These are phyloP conservation scores for Tetraselmis chui DNA, from an alignment of 139 green algal genomes.

Conservation along the genomic window DNA sequence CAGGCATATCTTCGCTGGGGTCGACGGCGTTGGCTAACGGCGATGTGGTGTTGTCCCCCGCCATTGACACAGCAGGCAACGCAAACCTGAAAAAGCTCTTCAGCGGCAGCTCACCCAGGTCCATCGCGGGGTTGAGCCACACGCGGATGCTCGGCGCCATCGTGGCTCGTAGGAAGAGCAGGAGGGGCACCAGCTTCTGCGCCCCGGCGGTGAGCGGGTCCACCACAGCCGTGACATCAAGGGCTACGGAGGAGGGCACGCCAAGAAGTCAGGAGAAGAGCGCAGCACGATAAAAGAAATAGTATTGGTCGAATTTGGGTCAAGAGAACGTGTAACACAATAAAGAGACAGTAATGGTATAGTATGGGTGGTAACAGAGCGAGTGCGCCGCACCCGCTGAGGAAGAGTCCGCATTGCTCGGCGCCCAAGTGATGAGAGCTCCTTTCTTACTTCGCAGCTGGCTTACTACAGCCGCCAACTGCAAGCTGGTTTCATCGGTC, in stretches of 20 bases:
- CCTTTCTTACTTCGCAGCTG: neutral
- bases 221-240: conserved; percentile 29
- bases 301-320: too few species aligned
- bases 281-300: too few species aligned
- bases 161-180: conserved; percentile 33
- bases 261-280: too few species aligned
- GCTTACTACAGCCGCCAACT: neutral
- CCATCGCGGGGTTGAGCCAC: conserved; percentile 48
- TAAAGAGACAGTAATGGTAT: too few species aligned
- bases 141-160: conserved; percentile 7
- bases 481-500: neutral
- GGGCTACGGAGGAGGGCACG: too few species aligned
- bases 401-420: neutral
- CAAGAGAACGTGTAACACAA: too few species aligned
- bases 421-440: neutral
- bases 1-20: neutral
- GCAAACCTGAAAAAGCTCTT: conserved; percentile 83
- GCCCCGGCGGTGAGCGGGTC: conserved; percentile 40
- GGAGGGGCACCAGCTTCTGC: conserved; percentile 34
- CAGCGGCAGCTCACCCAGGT: conserved; percentile 74
- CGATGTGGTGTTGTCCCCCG: neutral
- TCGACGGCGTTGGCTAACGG: neutral
- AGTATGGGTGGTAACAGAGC: too few species aligned
- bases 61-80: conserved; percentile 18
- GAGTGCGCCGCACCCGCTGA: too few species aligned